These are phyloP conservation scores for Lepidium africanum DNA, from an alignment of 345 rosid species.

Conservation along the genomic window DNA sequence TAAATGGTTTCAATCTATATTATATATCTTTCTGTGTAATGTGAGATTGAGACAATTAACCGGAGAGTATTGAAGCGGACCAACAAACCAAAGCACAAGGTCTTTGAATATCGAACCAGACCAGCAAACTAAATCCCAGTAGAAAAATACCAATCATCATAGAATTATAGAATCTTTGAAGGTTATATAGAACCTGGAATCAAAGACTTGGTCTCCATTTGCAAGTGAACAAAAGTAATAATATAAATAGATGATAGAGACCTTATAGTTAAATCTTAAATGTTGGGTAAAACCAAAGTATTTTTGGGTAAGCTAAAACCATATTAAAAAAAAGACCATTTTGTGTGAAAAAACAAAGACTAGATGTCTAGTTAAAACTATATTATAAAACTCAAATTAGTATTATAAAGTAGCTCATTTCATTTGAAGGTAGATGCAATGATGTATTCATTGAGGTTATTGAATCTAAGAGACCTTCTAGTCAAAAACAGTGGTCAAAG, in stretches of 20 bases:
- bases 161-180: background rate
- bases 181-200: background rate
- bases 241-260: background rate
- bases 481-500: constrained; percentile 22
- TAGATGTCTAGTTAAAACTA: too few species aligned
- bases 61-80: too few species aligned
- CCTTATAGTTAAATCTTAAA: background rate
- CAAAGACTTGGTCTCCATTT: constrained; percentile 1
- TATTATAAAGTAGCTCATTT: background rate
- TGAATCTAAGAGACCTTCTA: background rate
- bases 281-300: constrained; percentile 11
- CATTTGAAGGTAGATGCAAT: constrained; percentile 2
- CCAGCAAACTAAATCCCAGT: background rate
- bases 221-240: background rate
- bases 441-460: constrained; percentile 3
- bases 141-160: background rate
- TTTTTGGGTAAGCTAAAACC: constrained; percentile 13
- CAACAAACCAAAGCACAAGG: too few species aligned
- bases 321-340: constrained; percentile 18
- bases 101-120: too few species aligned
- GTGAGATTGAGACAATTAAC: too few species aligned
- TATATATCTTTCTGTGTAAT: too few species aligned
- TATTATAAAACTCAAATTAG: background rate
- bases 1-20: too few species aligned
- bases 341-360: background rate